A percentile compares a stretch with the other conserved stretches of the same genome.
Evolutionary conservation across 331 rosid genomes (phyloP).

Genomic region (Arachis monticola): DNA sequence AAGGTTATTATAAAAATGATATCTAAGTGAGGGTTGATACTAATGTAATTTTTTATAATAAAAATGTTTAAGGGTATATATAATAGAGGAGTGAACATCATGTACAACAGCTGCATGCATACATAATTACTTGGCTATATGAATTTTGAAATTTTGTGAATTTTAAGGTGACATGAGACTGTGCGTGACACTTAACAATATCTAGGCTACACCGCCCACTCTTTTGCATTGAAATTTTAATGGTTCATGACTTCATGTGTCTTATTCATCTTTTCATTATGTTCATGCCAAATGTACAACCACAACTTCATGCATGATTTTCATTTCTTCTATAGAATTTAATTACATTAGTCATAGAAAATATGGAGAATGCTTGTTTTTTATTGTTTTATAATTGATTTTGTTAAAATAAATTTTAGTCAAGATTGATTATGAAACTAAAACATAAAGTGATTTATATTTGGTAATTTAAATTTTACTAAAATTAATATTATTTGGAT

Average conservation of each 20-base stretch:
- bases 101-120: neutral
- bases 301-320: neutral
- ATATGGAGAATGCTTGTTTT: neutral
- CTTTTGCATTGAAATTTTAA: slow-evolving; percentile 46
- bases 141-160: slow-evolving; percentile 38
- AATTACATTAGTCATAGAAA: neutral
- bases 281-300: slow-evolving; percentile 19
- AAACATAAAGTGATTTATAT: no score
- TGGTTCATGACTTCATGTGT: slow-evolving; percentile 15
- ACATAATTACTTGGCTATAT: neutral
- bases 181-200: slow-evolving; percentile 57
- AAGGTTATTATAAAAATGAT: no score
- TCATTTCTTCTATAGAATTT: neutral
- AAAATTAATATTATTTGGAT: no score
- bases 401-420: no score
- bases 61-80: neutral
- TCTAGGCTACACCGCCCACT: slow-evolving; percentile 17
- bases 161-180: slow-evolving; percentile 46
- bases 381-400: no score
- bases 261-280: slow-evolving; percentile 19
- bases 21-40: neutral
- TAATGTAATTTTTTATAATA: neutral
- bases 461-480: no score
- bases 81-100: neutral
- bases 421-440: no score